Evolutionary conservation across 108 stramenopile genomes (phyloP).

Genomic region (Epithemia pelagica): DNA sequence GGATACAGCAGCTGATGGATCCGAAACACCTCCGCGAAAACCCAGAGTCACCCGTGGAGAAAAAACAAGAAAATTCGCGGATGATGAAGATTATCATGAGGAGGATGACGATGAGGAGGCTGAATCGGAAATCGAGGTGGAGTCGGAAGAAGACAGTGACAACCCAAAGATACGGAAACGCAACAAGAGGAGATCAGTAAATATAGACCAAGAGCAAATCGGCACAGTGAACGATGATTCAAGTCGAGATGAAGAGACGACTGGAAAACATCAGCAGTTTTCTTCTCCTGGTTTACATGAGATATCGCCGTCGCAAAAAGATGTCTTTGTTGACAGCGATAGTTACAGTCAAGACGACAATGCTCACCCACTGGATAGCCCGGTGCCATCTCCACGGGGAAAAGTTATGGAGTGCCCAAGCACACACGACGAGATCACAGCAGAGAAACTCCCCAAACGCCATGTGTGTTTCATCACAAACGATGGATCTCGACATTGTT

Average conservation of each 20-base stretch:
- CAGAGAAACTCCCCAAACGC: constrained; percentile 34
- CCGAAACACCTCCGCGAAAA: too few species aligned
- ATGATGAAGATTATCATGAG: constrained; percentile 17
- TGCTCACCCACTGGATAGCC: too few species aligned
- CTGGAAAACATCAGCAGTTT: constrained; percentile 8
- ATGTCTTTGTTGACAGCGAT: constrained; percentile 2
- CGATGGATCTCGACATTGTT: constrained; percentile 61
- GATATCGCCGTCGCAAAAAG: background rate
- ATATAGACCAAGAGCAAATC: constrained; percentile 30
- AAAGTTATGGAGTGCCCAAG: constrained; percentile 36
- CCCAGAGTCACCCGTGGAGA: too few species aligned
- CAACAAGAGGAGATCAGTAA: constrained; percentile 10
- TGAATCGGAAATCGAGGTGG: constrained; percentile 5
- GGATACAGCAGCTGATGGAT: background rate
- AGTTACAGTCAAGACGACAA: background rate
- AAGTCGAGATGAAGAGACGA: constrained; percentile 12
- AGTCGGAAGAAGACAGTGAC: constrained; percentile 1
- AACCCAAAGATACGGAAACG: constrained; percentile 2
- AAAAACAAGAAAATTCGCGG: too few species aligned
- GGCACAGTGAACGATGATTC: constrained; percentile 19
- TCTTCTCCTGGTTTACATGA: constrained; percentile 10
- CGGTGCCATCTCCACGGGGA: constrained; percentile 5
- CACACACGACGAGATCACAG: constrained; percentile 57
- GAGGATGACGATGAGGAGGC: constrained; percentile 24
- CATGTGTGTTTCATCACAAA: constrained; percentile 72